Evolutionary conservation across 352 stramenopile species (phyloP), one percentile per base, ranked within the genome.

Genomic region (Pythium aquatile): DNA sequence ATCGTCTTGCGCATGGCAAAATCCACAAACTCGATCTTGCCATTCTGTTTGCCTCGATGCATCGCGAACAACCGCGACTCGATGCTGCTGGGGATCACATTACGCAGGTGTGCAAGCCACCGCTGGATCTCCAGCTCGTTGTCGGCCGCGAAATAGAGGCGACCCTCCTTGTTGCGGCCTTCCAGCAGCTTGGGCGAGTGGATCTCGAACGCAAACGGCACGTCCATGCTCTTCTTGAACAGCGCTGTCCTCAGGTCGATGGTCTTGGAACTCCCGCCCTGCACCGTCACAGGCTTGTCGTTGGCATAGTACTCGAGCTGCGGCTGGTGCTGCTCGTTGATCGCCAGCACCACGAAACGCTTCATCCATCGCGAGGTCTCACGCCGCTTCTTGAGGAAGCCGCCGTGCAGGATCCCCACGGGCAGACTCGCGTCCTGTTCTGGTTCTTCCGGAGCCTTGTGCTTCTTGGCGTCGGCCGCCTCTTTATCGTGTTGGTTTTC

Each of bases 121-220:
- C 76, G 76, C 63, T 98, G 90, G 26, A 96, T 87, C 61, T 97
- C 87, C 39, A 96, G 64, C 42, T 97, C 90, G 37, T 68, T 88
- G 32, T 89, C 77, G 0, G 88, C 85, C 0, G 88, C 82, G 51
- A 97, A 97, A 60, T 95, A 94, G 9, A 97, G 65, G 5, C 88
- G 78, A 0, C 91, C 91, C 75, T 97, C 90, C 42, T 88, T 87
- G 67, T 98, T 97, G 40, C 77, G 77, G 3, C 87, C 81, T 28
- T 74, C 53, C 5, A 97, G 72, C 14, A 97, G 76, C 65, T 93
- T 73, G 7, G 88, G 87, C n/a, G 88, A 97, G 69, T 97, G 88
- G 37, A 97, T 75, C 68, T 97, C 90, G 48, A 97, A 98, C 3
- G 84, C 67, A 56, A 90, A 92, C 20, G 83, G 71, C n/a, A 87